Evolutionary conservation across 2,329 filamentous ascomycete species (phyloP).

Genomic region (Magnaporthiopsis rhizophila): DNA sequence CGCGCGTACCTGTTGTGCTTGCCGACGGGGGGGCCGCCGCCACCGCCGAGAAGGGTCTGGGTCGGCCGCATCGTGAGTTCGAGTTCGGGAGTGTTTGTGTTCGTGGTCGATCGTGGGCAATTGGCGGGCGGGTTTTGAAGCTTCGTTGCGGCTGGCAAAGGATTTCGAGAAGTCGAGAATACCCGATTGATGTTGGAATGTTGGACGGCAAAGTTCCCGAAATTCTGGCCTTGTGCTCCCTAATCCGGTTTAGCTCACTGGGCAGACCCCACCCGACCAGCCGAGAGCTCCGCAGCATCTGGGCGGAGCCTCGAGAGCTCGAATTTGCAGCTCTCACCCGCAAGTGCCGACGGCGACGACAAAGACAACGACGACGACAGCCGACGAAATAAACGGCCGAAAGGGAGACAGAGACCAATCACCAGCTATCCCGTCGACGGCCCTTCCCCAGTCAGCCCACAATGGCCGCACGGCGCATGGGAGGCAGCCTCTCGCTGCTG

Average conservation of each 20-base stretch:
- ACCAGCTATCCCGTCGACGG: conserved; percentile 47
- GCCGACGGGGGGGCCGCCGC: conserved; percentile 33
- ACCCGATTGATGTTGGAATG: not conserved
- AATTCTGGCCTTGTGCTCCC: not conserved
- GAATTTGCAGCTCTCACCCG: not conserved
- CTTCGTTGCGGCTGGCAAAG: not conserved
- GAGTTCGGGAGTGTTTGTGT: not conserved
- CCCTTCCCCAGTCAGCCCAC: conserved; percentile 41
- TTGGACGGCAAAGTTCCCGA: not conserved
- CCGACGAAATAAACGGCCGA: not conserved
- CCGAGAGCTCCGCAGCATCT: not conserved
- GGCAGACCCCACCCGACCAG: not conserved
- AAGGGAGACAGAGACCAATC: not conserved
- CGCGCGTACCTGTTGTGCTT: conserved; percentile 35
- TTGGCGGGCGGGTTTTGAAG: not conserved
- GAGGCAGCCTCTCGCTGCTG: not conserved
- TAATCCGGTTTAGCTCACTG: not conserved
- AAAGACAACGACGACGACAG: no score
- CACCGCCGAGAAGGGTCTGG: conserved; percentile 31
- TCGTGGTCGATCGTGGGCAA: conserved; percentile 1
- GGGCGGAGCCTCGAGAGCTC: not conserved
- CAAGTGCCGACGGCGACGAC: conserved; percentile 6
- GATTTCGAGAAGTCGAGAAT: not conserved
- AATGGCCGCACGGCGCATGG: not conserved
- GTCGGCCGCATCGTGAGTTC: conserved; percentile 36